These are phyloP conservation scores for Colletotrichum costaricense DNA, from an alignment of 2,329 filamentous ascomycete species.

Conservation along the genomic window DNA sequence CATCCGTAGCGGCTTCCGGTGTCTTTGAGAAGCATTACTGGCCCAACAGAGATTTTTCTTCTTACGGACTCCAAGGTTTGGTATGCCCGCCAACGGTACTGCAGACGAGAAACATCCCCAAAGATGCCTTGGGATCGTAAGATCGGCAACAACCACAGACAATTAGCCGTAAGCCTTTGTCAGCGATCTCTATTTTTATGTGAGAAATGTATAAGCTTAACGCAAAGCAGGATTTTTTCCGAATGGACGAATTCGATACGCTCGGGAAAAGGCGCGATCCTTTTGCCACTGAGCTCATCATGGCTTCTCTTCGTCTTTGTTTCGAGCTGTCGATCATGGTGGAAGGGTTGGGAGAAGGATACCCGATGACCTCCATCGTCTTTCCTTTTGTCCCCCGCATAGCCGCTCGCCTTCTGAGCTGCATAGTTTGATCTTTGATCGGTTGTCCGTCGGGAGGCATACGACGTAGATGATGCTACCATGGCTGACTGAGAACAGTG, in stretches of 20 bases:
- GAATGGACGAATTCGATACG: neutral
- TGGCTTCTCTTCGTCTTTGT: neutral
- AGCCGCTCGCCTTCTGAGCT: neutral
- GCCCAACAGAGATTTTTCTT: neutral
- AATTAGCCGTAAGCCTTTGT: neutral
- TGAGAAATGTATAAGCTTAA: neutral
- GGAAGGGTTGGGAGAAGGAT: neutral
- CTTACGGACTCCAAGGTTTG: neutral
- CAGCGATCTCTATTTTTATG: constrained; percentile 3
- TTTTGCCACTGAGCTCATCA: constrained; percentile 2
- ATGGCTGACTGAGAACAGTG: neutral
- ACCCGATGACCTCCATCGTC: neutral
- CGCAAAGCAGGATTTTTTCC: neutral
- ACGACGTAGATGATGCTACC: neutral
- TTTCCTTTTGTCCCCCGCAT: neutral
- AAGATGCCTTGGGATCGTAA: neutral
- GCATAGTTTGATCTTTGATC: neutral
- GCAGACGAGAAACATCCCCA: neutral
- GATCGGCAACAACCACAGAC: neutral
- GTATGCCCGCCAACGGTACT: neutral
- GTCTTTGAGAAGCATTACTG: neutral
- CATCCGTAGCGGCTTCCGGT: neutral
- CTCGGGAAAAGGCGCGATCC: neutral
- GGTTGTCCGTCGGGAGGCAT: neutral
- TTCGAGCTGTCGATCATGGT: neutral